Conservation (phyloP, 108 stramenopile species). For the Cyclotella sp. region DNA sequence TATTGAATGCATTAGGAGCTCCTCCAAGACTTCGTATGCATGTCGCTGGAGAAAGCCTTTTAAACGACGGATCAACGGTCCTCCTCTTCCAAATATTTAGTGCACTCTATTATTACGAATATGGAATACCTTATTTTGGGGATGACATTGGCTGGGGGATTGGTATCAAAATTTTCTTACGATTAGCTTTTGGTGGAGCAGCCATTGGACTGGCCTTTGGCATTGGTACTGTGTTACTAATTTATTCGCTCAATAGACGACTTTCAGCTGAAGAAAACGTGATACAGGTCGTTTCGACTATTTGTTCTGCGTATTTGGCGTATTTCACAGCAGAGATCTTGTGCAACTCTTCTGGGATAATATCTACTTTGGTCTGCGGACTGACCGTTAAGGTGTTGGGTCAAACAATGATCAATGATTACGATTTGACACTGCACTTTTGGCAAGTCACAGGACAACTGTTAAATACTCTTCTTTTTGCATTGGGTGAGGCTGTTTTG, state of each 20-base stretch:
- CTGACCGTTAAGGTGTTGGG: slow-evolving; percentile 67
- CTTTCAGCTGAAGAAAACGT: slow-evolving; percentile 71
- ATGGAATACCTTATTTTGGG: slow-evolving; percentile 49
- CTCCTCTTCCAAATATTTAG: slow-evolving; percentile 89
- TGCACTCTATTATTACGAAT: slow-evolving; percentile 55
- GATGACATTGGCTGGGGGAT: slow-evolving; percentile 8
- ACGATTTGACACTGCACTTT: slow-evolving; percentile 73
- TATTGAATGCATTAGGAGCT: slow-evolving; percentile 73
- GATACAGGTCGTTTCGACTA: slow-evolving; percentile 81
- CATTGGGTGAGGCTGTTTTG: slow-evolving; percentile 66
- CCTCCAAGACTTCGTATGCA: slow-evolving; percentile 75
- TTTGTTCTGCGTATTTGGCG: slow-evolving; percentile 81
- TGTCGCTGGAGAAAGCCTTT: slow-evolving; percentile 78
- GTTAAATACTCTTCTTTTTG: slow-evolving; percentile 93
- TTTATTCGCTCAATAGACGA: slow-evolving; percentile 56
- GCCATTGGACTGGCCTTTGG: slow-evolving; percentile 78
- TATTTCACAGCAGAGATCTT: slow-evolving; percentile 83
- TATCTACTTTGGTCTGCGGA: slow-evolving; percentile 79
- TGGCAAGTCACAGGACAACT: slow-evolving; percentile 84
- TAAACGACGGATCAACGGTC: slow-evolving; percentile 93
- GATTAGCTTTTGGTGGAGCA: slow-evolving; percentile 63
- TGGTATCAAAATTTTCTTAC: slow-evolving; percentile 36
- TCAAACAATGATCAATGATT: slow-evolving; percentile 67
- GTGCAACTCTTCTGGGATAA: slow-evolving; percentile 74
- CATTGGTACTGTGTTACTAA: slow-evolving; percentile 40